Conservation (phyloP, 2,329 filamentous ascomycete genomes). For the Fusarium continuum region DNA sequence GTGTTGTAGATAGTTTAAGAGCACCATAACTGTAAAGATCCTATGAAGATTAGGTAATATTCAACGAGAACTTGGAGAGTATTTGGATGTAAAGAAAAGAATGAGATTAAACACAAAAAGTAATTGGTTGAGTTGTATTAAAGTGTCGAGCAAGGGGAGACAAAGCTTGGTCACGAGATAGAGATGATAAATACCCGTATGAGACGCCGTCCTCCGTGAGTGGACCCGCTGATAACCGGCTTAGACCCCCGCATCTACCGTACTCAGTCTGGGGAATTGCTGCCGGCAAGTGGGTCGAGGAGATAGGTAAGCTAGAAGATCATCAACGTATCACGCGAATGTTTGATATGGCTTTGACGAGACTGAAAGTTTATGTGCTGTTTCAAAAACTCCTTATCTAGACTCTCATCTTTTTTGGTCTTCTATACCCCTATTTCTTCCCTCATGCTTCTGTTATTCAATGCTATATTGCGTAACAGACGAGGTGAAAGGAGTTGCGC, state of each 20-base stretch:
- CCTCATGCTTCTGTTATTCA: not conserved
- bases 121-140: not conserved
- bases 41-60: too few relatives aligned
- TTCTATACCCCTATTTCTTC: not conserved
- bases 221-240: constrained; percentile 36
- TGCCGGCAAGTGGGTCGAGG: not conserved
- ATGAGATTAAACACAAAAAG: not conserved
- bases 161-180: constrained; percentile 4
- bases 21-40: constrained; percentile 47
- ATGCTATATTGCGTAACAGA: not conserved
- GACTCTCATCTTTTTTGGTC: not conserved
- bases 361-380: too few relatives aligned
- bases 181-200: constrained; percentile 11
- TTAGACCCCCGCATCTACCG: constrained; percentile 19
- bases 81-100: not conserved
- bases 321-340: not conserved
- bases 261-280: constrained; percentile 8
- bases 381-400: too few relatives aligned
- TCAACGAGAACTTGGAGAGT: not conserved
- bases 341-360: too few relatives aligned
- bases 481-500: not conserved
- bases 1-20: constrained; percentile 73
- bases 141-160: not conserved
- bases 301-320: not conserved
- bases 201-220: constrained; percentile 5